Percentiles rank a stretch among this genome's conserved stretches.
These are phyloP conservation scores for Austroboletus niveus DNA, from an alignment of 1,284 basidiomycete genomes.

Conservation along the genomic window DNA sequence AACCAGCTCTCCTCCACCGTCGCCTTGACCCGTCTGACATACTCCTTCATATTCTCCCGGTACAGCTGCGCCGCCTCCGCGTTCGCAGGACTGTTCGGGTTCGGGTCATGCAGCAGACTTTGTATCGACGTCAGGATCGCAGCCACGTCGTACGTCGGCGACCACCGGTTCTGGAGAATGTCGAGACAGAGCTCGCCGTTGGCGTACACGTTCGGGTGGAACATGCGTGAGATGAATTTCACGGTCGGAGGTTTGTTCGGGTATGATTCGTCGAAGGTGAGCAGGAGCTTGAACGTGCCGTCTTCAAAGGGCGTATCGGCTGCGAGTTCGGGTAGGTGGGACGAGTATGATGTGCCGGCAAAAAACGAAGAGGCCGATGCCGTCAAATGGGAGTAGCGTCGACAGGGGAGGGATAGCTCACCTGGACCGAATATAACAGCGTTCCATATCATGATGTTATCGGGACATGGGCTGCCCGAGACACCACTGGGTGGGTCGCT, in stretches of 20 bases:
- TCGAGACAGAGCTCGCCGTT: slow-evolving; percentile 98
- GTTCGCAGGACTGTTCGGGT: slow-evolving; percentile 97
- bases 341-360: background rate
- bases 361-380: background rate
- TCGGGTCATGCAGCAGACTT: slow-evolving; percentile 93
- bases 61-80: slow-evolving; percentile 96
- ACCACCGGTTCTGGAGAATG: slow-evolving; percentile 98
- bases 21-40: slow-evolving; percentile 87
- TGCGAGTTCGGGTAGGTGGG: slow-evolving; percentile 31
- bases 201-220: slow-evolving; percentile 98
- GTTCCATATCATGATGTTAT: slow-evolving; percentile 99
- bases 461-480: slow-evolving; percentile 93
- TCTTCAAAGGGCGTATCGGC: slow-evolving; percentile 99
- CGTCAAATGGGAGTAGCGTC: slow-evolving; percentile 3
- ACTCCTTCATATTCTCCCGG: slow-evolving; percentile 98
- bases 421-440: slow-evolving; percentile 99
- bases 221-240: slow-evolving; percentile 97
- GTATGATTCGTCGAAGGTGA: slow-evolving; percentile 97
- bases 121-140: slow-evolving; percentile 97
- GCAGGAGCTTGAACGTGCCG: slow-evolving; percentile 94
- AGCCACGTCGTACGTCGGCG: slow-evolving; percentile 97
- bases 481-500: slow-evolving; percentile 95
- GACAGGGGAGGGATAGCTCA: slow-evolving; percentile 27
- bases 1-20: slow-evolving; percentile 92
- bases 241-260: slow-evolving; percentile 98